A percentile compares a stretch with the other conserved stretches of the same genome.
Evolutionary conservation across 371 early-diverging fungal genomes (phyloP).

Genomic region (Mortierella sp.): DNA sequence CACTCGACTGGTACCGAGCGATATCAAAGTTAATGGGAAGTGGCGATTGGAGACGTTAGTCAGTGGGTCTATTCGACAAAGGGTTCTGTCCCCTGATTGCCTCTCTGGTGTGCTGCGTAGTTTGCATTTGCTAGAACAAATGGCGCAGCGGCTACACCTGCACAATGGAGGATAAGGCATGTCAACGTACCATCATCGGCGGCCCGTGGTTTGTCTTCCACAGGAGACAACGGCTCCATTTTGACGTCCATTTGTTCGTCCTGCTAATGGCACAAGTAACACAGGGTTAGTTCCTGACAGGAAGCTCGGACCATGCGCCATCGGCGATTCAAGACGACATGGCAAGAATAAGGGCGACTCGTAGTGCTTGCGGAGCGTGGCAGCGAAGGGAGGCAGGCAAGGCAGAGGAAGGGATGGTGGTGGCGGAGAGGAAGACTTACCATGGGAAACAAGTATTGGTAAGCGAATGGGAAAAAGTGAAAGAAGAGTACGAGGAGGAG

Average conservation of each 20-base stretch:
- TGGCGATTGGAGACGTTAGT: too few relatives aligned
- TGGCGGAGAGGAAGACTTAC: conserved; percentile 15
- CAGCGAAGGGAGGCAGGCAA: too few relatives aligned
- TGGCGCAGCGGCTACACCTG: background rate
- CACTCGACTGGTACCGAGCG: conserved; percentile 34
- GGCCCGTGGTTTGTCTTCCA: conserved; percentile 30
- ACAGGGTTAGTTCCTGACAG: conserved; percentile 2
- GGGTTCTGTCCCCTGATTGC: too few relatives aligned
- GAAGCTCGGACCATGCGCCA: too few relatives aligned
- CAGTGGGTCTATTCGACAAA: too few relatives aligned
- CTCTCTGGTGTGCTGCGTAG: too few relatives aligned
- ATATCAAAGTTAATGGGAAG: background rate
- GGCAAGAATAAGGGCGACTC: too few relatives aligned
- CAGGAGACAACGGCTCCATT: conserved; percentile 28
- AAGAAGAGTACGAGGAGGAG: conserved; percentile 36
- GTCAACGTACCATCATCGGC: conserved; percentile 43
- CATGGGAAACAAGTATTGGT: conserved; percentile 41
- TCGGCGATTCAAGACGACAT: too few relatives aligned
- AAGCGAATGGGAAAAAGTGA: conserved; percentile 13
- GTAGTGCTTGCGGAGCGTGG: too few relatives aligned
- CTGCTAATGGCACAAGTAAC: conserved; percentile 5
- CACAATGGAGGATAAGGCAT: background rate
- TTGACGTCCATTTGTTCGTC: conserved; percentile 45
- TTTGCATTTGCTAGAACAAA: too few relatives aligned
- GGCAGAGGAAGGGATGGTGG: background rate